These are phyloP conservation scores for Talaromyces proteolyticus DNA, from an alignment of 495 filamentous ascomycete genomes.

Conservation along the genomic window DNA sequence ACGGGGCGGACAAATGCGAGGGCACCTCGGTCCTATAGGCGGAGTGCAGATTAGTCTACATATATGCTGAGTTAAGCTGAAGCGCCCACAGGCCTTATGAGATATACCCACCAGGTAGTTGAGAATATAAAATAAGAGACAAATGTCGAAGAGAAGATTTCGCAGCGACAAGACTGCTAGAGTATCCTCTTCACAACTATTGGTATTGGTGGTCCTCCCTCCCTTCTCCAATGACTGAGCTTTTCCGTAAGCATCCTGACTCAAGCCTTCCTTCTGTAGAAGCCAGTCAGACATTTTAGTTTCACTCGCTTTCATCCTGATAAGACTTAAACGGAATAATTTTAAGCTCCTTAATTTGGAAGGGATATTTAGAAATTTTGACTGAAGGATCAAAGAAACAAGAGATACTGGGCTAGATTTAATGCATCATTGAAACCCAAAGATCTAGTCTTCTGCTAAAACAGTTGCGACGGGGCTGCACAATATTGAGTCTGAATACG, in stretches of 20 bases:
- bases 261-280: not conserved
- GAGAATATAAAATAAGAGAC: no score
- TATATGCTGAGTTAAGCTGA: no score
- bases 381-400: not conserved
- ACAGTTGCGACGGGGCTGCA: not conserved
- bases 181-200: not conserved
- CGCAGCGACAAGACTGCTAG: no score
- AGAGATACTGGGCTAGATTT: not conserved
- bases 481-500: not conserved
- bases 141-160: no score
- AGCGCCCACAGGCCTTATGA: no score
- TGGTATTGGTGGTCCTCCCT: not conserved
- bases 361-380: not conserved
- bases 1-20: no score
- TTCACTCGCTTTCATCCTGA: not conserved
- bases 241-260: not conserved
- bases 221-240: not conserved
- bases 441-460: not conserved
- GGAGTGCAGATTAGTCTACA: no score
- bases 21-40: no score
- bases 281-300: not conserved
- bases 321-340: not conserved
- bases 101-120: no score
- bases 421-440: not conserved
- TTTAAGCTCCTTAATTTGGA: not conserved